A percentile compares a stretch with the other conserved stretches of the same genome.
Conservation (phyloP, 306 rosid genomes). For the Acmispon strigosus region DNA sequence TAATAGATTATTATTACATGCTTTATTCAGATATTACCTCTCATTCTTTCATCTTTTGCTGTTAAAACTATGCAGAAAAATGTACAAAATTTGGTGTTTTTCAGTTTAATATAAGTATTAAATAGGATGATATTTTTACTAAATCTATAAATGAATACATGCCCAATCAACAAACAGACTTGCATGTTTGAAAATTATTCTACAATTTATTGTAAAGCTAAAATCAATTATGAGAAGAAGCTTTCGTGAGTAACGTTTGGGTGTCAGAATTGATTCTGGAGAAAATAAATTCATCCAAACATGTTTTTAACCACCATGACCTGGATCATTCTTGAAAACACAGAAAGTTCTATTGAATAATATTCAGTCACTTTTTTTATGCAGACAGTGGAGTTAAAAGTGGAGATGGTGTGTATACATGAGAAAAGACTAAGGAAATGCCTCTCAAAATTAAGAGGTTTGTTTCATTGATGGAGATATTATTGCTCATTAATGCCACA, state of each 20-base stretch:
- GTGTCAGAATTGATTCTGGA: too few relatives aligned
- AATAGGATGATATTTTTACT: background rate
- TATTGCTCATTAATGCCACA: background rate
- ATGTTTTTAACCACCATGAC: background rate
- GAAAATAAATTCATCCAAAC: too few relatives aligned
- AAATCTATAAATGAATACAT: background rate
- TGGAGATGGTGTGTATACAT: slow-evolving; percentile 87
- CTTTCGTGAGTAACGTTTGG: too few relatives aligned
- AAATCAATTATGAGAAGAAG: too few relatives aligned
- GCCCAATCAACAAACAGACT: background rate
- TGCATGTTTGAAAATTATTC: too few relatives aligned
- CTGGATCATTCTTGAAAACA: background rate
- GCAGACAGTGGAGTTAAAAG: slow-evolving; percentile 85
- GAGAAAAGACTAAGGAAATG: slow-evolving; percentile 84
- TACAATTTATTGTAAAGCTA: too few relatives aligned
- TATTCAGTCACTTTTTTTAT: slow-evolving; percentile 1
- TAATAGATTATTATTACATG: background rate
- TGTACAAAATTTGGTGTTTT: background rate
- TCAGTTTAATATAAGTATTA: background rate
- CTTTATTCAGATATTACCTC: slow-evolving; percentile 1
- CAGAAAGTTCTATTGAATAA: background rate
- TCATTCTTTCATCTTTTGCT: background rate
- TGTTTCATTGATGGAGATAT: background rate
- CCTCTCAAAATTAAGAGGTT: slow-evolving; percentile 72
- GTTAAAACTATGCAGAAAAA: background rate